Base-by-base conservation (phyloP, 192 early-diverging fungal genomes). In the Jimgerdemannia lactiflua region DNA sequence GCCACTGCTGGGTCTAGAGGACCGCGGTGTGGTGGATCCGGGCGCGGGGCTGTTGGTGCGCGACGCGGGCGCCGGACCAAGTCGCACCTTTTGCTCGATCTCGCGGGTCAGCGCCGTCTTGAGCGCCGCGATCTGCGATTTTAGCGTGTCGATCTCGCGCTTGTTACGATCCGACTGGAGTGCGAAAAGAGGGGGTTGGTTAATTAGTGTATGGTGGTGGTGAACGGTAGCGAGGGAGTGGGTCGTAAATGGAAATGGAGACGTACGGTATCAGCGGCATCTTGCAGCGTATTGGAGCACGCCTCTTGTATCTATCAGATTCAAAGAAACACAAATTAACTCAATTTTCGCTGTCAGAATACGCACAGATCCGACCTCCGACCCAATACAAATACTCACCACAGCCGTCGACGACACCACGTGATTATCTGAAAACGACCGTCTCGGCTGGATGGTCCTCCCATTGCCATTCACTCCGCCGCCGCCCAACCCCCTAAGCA, bases 11-110 rank as follows among this genome's bases (percentile, higher is more conserved):
- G 43, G 4, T 39, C 74, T 68, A 3, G 59, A 3, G 9, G 66
- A n/a, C 65, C 66, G 39, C 43, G 74, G 74, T n/a, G 74, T 74
- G 17, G 29, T 68, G 29, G 74, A 54, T n/a, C 42, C n/a, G 18
- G 66, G 65, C 49, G 65, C 42, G 20, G 74, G 4, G 49, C 49
- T 59, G 49, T 59, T 59, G 49, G 49, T 59, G 49, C 49, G 49
- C 49, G 49, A 59, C 8, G 49, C 49, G 6, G 49, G 49, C 6
- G 49, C 49, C 14, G 49, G 49, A 14, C 49, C 49, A 59, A 59
- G 49, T 14, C 49, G 49, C 8, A 59, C 67, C 67, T 68, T 20
- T 6, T 41, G 67, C 19, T 68, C 29, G 40, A 68, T 0, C 40
- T 68, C 67, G 19, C 67, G 19, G 29, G 19, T 41, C 7, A 68